Percentiles rank a stretch among this genome's conserved stretches.
phyloP scores from a whole-genome alignment of 805 yeast genomes.

The Myxozyma neglecta region DNA sequence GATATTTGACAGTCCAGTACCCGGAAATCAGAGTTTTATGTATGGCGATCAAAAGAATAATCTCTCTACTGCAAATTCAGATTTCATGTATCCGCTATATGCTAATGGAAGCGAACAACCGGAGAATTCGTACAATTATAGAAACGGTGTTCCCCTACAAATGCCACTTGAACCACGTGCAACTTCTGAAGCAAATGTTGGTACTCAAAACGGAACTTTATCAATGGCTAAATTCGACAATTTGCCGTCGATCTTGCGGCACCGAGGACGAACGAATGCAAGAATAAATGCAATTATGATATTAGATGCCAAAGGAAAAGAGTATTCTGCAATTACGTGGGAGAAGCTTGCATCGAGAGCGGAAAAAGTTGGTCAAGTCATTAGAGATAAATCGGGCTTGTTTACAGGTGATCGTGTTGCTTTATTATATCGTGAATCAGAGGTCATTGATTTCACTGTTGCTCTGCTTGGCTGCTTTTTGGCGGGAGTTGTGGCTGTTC shows the following conservation, averaged over 20 bases:
- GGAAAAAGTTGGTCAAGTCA: slow-evolving; percentile 83
- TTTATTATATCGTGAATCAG: slow-evolving; percentile 77
- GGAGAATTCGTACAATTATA: slow-evolving; percentile 8
- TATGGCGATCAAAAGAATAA: not conserved
- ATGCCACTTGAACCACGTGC: slow-evolving; percentile 65
- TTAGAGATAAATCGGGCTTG: slow-evolving; percentile 67
- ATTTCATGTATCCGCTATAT: not conserved
- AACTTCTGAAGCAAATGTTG: slow-evolving; percentile 42
- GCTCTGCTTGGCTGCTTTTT: slow-evolving; percentile 89
- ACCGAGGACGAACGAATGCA: slow-evolving; percentile 64
- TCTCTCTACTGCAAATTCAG: not conserved
- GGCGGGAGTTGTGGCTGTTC: slow-evolving; percentile 94
- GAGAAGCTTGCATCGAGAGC: slow-evolving; percentile 80
- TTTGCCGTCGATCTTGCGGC: slow-evolving; percentile 68
- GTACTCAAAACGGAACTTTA: slow-evolving; percentile 40
- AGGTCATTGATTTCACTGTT: slow-evolving; percentile 78
- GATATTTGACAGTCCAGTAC: not conserved
- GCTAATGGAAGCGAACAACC: slow-evolving; percentile 5
- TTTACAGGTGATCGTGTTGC: slow-evolving; percentile 83
- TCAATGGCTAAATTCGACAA: slow-evolving; percentile 50
- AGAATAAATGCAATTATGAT: slow-evolving; percentile 70
- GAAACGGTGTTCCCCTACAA: slow-evolving; percentile 43
- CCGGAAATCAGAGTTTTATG: not conserved
- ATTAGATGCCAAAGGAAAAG: slow-evolving; percentile 80
- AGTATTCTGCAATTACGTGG: slow-evolving; percentile 76